Evolutionary conservation across 176 grass and related monocot species (phyloP).

Genomic region (Oryza meridionalis): DNA sequence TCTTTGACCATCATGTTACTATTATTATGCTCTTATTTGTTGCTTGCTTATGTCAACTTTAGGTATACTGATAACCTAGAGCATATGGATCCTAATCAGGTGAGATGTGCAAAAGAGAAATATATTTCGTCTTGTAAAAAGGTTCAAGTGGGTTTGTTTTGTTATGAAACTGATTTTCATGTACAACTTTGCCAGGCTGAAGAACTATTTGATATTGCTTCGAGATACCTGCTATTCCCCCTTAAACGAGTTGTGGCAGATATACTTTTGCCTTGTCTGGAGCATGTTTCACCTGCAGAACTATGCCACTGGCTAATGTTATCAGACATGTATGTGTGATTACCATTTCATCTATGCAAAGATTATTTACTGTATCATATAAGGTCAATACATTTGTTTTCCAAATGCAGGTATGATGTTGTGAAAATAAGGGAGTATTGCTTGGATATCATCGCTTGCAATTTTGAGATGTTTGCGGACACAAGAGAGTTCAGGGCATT

Average conservation of each 20-base stretch:
- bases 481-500: slow-evolving; percentile 71
- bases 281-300: slow-evolving; percentile 67
- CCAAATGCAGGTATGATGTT: slow-evolving; percentile 67
- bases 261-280: slow-evolving; percentile 69
- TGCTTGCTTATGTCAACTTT: slow-evolving; percentile 18
- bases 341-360: neutral
- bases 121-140: neutral
- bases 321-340: slow-evolving; percentile 79
- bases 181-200: slow-evolving; percentile 62
- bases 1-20: slow-evolving; percentile 24
- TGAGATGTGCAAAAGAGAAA: slow-evolving; percentile 29
- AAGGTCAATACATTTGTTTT: slow-evolving; percentile 9
- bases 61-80: slow-evolving; percentile 91
- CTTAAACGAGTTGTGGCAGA: slow-evolving; percentile 84
- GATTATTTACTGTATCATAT: neutral
- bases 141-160: neutral
- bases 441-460: slow-evolving; percentile 83
- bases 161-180: neutral
- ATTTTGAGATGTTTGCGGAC: slow-evolving; percentile 80
- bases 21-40: slow-evolving; percentile 13
- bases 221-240: slow-evolving; percentile 90
- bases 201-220: slow-evolving; percentile 95
- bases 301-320: slow-evolving; percentile 93
- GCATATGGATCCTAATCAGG: slow-evolving; percentile 74
- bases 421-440: slow-evolving; percentile 92